A percentile compares a stretch with the other conserved stretches of the same genome.
These are phyloP conservation scores for Silene uniflora DNA, from an alignment of 148 eudicot genomes.

Conservation along the genomic window DNA sequence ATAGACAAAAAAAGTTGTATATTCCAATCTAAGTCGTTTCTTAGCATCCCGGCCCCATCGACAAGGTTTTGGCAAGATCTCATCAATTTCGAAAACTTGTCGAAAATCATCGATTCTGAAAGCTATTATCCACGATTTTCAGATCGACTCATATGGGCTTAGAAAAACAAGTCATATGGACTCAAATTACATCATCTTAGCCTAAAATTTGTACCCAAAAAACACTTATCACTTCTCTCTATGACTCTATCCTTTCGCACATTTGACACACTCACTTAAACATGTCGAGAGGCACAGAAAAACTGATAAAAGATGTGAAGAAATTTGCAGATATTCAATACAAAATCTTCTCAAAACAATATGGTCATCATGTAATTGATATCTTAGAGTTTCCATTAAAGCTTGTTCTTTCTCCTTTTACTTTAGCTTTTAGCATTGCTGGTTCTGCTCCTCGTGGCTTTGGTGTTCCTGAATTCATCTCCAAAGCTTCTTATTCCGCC, in stretches of 20 bases:
- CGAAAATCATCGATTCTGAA: no score
- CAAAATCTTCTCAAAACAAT: slow-evolving; percentile 35
- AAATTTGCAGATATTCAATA: slow-evolving; percentile 41
- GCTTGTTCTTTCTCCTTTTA: slow-evolving; percentile 63
- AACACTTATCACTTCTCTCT: not conserved
- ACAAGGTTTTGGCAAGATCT: no score
- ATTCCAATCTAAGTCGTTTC: no score
- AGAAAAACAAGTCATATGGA: not conserved
- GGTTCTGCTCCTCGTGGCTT: slow-evolving; percentile 93
- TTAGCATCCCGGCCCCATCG: no score
- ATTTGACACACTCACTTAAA: not conserved
- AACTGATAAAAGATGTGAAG: slow-evolving; percentile 33
- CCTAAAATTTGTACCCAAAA: not conserved
- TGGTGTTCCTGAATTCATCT: slow-evolving; percentile 76
- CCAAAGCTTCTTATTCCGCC: slow-evolving; percentile 67
- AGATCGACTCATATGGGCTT: no score
- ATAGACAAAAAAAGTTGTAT: no score
- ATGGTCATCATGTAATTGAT: slow-evolving; percentile 53
- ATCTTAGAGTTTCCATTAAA: slow-evolving; percentile 63
- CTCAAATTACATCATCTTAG: not conserved
- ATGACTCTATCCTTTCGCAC: not conserved
- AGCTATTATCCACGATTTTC: no score
- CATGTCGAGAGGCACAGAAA: slow-evolving; percentile 45
- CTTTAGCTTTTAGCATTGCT: slow-evolving; percentile 59
- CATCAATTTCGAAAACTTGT: no score